A percentile compares a stretch with the other conserved stretches of the same genome.
Conservation (phyloP, 2,329 filamentous ascomycete species). For the Penicillium hesseltinei region DNA sequence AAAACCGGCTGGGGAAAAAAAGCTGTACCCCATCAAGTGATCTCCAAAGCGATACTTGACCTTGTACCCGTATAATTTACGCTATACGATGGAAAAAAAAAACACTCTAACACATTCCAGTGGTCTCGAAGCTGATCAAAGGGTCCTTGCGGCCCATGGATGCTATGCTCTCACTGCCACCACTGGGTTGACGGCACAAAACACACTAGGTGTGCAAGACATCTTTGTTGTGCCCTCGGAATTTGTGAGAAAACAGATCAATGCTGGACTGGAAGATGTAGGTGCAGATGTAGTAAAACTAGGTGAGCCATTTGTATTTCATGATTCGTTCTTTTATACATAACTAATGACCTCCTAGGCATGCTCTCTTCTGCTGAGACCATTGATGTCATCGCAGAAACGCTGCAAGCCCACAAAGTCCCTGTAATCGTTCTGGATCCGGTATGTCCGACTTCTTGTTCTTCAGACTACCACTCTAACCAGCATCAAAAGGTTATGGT, state of each 20-base stretch:
- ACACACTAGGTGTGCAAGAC: conserved; percentile 78
- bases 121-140: conserved; percentile 92
- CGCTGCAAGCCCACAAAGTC: conserved; percentile 59
- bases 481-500: conserved; percentile 73
- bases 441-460: conserved; percentile 49
- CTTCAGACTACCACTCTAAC: conserved; percentile 9
- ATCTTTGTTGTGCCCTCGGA: conserved; percentile 75
- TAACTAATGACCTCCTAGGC: conserved; percentile 50
- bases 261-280: conserved; percentile 79
- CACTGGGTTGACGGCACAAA: conserved; percentile 92
- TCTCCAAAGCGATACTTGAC: background rate
- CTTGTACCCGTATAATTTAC: background rate
- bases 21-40: background rate
- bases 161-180: conserved; percentile 97
- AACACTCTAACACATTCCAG: conserved; percentile 47
- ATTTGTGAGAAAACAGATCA: conserved; percentile 82
- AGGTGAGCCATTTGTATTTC: conserved; percentile 53
- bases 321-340: background rate
- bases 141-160: conserved; percentile 85
- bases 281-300: conserved; percentile 89
- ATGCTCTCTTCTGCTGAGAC: conserved; percentile 77
- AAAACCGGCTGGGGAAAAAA: background rate
- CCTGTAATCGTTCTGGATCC: conserved; percentile 69
- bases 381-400: conserved; percentile 65
- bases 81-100: background rate